Conservation (phyloP, 2,329 filamentous ascomycete genomes). For the Fusarium sp. region DNA sequence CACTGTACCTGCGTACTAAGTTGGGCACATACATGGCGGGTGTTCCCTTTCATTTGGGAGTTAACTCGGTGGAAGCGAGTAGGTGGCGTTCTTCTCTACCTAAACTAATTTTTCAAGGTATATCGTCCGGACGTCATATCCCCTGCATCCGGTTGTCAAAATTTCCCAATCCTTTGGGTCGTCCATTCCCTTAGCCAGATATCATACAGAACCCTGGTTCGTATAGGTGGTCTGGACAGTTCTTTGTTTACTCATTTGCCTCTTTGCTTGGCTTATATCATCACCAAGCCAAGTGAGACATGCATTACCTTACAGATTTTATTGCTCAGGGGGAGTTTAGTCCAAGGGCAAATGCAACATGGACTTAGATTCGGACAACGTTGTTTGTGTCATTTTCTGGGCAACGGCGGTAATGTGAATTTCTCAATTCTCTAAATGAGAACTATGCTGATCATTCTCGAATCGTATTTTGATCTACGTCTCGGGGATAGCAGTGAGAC, state of each 20-base stretch:
- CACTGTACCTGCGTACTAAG: neutral
- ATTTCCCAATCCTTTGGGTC: constrained; percentile 2
- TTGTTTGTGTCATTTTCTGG: neutral
- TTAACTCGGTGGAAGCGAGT: neutral
- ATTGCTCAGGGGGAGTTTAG: constrained; percentile 1
- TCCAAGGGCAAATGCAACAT: constrained; percentile 9
- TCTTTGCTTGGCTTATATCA: constrained; percentile 22
- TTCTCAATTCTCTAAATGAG: neutral
- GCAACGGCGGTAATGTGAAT: neutral
- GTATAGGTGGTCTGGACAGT: neutral
- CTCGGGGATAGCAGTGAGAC: neutral
- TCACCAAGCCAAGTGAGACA: constrained; percentile 14
- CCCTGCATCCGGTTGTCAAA: constrained; percentile 6
- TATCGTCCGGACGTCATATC: constrained; percentile 4
- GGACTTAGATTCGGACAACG: neutral
- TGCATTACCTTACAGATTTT: constrained; percentile 4
- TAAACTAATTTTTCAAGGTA: neutral
- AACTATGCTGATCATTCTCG: neutral
- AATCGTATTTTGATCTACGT: neutral
- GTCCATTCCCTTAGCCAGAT: constrained; percentile 5
- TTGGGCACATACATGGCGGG: neutral
- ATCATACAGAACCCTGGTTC: constrained; percentile 17
- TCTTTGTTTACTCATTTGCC: constrained; percentile 11
- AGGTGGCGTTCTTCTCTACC: neutral
- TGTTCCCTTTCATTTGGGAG: neutral